A percentile compares a stretch with the other conserved stretches of the same genome.
These are phyloP conservation scores for Elongisporangium prolatum DNA, from an alignment of 352 stramenopile genomes.

Conservation along the genomic window DNA sequence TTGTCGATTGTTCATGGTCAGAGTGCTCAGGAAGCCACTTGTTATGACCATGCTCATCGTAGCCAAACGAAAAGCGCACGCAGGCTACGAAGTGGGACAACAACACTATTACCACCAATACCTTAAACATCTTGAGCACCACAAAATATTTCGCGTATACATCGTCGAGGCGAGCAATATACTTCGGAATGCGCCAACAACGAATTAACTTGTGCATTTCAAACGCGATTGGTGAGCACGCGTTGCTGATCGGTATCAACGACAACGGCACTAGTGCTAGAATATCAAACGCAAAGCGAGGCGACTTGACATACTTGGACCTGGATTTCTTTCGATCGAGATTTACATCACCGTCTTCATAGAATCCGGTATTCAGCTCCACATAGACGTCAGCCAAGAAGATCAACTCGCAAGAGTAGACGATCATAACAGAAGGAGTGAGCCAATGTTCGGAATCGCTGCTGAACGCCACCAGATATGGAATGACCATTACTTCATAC, in stretches of 20 bases:
- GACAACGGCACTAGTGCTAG: slow-evolving; percentile 41
- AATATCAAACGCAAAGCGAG: slow-evolving; percentile 42
- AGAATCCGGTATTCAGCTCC: slow-evolving; percentile 67
- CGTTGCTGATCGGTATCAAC: slow-evolving; percentile 13
- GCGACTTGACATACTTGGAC: slow-evolving; percentile 48
- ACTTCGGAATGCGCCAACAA: slow-evolving; percentile 43
- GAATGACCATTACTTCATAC: slow-evolving; percentile 52
- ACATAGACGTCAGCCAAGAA: slow-evolving; percentile 56
- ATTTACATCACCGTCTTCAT: slow-evolving; percentile 57
- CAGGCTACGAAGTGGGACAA: slow-evolving; percentile 59
- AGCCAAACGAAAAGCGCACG: slow-evolving; percentile 49
- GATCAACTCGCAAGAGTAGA: slow-evolving; percentile 53
- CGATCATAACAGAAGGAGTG: slow-evolving; percentile 20
- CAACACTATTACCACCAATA: slow-evolving; percentile 38
- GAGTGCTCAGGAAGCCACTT: slow-evolving; percentile 42
- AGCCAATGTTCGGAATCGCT: slow-evolving; percentile 10
- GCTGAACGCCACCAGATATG: slow-evolving; percentile 44
- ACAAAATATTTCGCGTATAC: slow-evolving; percentile 54
- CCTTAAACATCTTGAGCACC: slow-evolving; percentile 65
- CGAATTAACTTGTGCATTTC: slow-evolving; percentile 64
- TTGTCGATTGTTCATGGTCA: slow-evolving; percentile 6
- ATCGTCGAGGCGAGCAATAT: slow-evolving; percentile 46
- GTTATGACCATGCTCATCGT: slow-evolving; percentile 33
- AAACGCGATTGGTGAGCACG: slow-evolving; percentile 29
- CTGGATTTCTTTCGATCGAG: slow-evolving; percentile 42